Percentiles rank a stretch among this genome's conserved stretches.
Conservation (phyloP, 192 early-diverging fungal genomes). For the Podila minutissima region DNA sequence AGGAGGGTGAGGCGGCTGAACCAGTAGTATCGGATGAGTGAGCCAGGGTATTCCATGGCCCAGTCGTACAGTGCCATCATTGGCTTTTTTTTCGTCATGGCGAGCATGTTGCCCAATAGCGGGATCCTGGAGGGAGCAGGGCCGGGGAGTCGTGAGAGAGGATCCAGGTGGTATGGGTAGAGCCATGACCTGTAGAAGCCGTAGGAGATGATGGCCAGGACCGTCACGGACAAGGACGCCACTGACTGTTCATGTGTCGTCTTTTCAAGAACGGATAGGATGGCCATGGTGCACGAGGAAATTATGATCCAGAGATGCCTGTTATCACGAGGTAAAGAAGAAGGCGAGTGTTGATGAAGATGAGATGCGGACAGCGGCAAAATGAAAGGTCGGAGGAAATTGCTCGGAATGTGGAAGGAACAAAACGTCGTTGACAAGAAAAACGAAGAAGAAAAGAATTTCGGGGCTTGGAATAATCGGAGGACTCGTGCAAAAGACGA, state of each 20-base stretch:
- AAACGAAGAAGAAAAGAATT: too few relatives aligned
- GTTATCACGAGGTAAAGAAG: not conserved
- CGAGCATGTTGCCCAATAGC: constrained; percentile 61
- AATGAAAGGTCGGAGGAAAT: too few relatives aligned
- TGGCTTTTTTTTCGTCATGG: constrained; percentile 46
- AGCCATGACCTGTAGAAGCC: constrained; percentile 38
- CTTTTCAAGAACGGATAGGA: constrained; percentile 13
- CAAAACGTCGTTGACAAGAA: too few relatives aligned
- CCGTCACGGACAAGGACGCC: constrained; percentile 13
- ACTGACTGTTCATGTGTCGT: constrained; percentile 14
- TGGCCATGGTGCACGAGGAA: constrained; percentile 2
- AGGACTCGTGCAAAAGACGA: too few relatives aligned
- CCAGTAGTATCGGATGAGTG: constrained; percentile 46
- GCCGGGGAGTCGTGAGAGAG: constrained; percentile 18
- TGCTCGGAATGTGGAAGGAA: too few relatives aligned
- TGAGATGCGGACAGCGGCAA: too few relatives aligned
- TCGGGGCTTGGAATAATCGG: too few relatives aligned
- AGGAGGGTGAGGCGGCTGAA: constrained; percentile 38
- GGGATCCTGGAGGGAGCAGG: constrained; percentile 26
- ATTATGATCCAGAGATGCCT: not conserved
- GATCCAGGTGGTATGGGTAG: constrained; percentile 33
- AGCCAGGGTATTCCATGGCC: constrained; percentile 47
- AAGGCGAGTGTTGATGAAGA: not conserved
- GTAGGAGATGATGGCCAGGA: constrained; percentile 20
- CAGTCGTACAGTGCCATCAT: constrained; percentile 47